phyloP scores from a whole-genome alignment of 2,329 filamentous ascomycete species.

The Fusarium denticulatum region DNA sequence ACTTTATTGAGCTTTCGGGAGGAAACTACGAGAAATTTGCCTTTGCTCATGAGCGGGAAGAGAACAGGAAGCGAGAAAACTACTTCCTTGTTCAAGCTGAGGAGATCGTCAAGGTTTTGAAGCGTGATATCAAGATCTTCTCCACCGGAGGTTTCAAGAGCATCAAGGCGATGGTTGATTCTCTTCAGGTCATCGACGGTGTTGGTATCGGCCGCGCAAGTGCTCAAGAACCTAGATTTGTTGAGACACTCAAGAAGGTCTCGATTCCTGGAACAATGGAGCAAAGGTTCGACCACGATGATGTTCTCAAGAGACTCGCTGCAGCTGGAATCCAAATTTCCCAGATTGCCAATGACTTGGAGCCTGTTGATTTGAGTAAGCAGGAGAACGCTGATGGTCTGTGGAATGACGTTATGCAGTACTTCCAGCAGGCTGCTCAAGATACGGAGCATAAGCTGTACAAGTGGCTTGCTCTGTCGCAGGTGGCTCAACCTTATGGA shows the following conservation, averaged over 20 bases:
- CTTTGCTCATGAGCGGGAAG: constrained; percentile 61
- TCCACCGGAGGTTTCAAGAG: constrained; percentile 31
- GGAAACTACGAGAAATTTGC: constrained; percentile 66
- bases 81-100: constrained; percentile 69
- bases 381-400: constrained; percentile 21
- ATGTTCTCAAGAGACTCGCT: constrained; percentile 3
- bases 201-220: constrained; percentile 15
- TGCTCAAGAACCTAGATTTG: constrained; percentile 16
- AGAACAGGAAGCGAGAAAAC: constrained; percentile 62
- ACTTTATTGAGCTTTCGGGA: constrained; percentile 67
- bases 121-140: constrained; percentile 20
- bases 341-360: constrained; percentile 18
- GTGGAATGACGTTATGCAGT: constrained; percentile 14
- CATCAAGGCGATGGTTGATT: constrained; percentile 14
- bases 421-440: constrained; percentile 1
- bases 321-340: constrained; percentile 20
- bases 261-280: constrained; percentile 1
- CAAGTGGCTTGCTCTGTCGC: constrained; percentile 13
- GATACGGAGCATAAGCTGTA: constrained; percentile 10
- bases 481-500: constrained; percentile 15
- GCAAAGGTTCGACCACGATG: constrained; percentile 11
- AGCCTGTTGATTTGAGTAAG: constrained; percentile 16
- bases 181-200: constrained; percentile 18
- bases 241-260: constrained; percentile 5
- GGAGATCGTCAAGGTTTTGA: constrained; percentile 51